A percentile compares a stretch with the other conserved stretches of the same genome.
Conservation (phyloP, 805 yeast species). For the Yarrowia hollandica region DNA sequence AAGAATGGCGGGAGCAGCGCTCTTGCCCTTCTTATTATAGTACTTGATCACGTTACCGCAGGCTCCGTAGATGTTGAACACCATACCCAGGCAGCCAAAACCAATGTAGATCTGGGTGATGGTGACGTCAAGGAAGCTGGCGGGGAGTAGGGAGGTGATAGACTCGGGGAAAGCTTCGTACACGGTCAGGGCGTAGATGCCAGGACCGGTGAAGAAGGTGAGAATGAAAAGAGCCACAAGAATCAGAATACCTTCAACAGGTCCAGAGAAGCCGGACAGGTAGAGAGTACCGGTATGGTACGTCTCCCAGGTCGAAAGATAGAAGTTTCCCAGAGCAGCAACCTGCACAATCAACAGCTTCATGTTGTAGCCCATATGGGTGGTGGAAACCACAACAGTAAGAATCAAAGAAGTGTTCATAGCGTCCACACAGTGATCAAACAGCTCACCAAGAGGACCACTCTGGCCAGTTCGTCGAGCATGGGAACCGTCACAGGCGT, state of each 20-base stretch:
- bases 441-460: constrained; percentile 91
- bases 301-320: constrained; percentile 93
- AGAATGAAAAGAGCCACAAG: constrained; percentile 54
- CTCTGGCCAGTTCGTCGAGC: constrained; percentile 94
- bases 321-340: constrained; percentile 58
- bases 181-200: constrained; percentile 57
- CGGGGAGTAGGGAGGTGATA: not conserved
- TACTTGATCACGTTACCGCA: constrained; percentile 57
- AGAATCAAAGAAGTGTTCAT: constrained; percentile 72
- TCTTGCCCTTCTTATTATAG: constrained; percentile 33
- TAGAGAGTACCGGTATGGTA: constrained; percentile 83
- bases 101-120: constrained; percentile 49
- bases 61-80: constrained; percentile 69
- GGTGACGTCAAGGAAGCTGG: not conserved
- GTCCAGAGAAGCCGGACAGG: constrained; percentile 81
- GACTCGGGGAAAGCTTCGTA: constrained; percentile 34
- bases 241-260: constrained; percentile 88
- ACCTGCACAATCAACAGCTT: constrained; percentile 44
- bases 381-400: constrained; percentile 66
- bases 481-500: constrained; percentile 94
- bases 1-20: constrained; percentile 43
- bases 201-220: constrained; percentile 72
- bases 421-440: constrained; percentile 80
- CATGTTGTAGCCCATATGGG: constrained; percentile 68
- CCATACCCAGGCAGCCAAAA: constrained; percentile 57